Conservation (phyloP, 73 alveolate genomes). For the Blepharisma stoltei region DNA sequence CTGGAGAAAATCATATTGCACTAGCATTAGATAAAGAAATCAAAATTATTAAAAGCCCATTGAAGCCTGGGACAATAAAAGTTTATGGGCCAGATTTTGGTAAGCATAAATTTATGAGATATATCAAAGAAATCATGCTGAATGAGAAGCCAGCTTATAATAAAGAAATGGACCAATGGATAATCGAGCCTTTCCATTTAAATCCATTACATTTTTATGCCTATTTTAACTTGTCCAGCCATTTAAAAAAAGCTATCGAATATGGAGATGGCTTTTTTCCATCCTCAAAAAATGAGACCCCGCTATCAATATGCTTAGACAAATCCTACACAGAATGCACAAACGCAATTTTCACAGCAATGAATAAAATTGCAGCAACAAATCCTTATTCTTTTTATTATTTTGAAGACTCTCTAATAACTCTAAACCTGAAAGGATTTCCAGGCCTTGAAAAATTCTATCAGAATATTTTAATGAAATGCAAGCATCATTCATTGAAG, state of each 20-base stretch:
- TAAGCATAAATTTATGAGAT: no score
- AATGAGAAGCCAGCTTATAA: background rate
- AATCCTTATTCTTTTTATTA: background rate
- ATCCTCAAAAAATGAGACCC: background rate
- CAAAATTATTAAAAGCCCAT: no score
- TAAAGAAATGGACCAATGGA: background rate
- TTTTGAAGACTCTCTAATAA: background rate
- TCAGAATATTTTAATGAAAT: background rate
- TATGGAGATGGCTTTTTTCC: background rate
- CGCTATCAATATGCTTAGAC: background rate
- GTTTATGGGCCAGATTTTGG: no score
- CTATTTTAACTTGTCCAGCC: background rate
- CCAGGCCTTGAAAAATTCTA: conserved; percentile 14
- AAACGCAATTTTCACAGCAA: background rate
- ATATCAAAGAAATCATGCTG: background rate
- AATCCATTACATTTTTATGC: background rate
- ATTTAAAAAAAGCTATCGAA: background rate
- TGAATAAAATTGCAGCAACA: background rate
- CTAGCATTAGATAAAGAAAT: no score
- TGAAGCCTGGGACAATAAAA: no score
- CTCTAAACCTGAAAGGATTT: background rate
- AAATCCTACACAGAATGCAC: conserved; percentile 7
- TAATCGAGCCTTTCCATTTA: background rate
- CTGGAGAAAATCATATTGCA: no score
- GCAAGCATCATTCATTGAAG: background rate